These are phyloP conservation scores for Paraurostyla sp. DNA, from an alignment of 73 alveolate species.

Conservation along the genomic window DNA sequence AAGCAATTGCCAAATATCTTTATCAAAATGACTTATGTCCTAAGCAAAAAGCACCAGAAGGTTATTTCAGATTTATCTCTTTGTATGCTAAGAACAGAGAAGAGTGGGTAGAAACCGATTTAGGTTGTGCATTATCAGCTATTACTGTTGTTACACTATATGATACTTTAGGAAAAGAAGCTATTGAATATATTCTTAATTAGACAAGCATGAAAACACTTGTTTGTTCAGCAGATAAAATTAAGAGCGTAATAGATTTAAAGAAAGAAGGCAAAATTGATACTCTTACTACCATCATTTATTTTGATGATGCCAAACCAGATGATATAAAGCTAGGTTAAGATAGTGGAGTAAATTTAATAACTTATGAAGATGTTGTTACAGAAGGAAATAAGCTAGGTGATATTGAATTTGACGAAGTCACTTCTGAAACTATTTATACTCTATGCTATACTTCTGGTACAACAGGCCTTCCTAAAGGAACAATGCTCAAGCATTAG, in stretches of 20 bases:
- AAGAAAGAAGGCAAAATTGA: slow-evolving; percentile 58
- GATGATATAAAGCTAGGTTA: slow-evolving; percentile 30
- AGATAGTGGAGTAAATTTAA: slow-evolving; percentile 49
- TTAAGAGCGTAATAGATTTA: slow-evolving; percentile 44
- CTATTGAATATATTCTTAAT: slow-evolving; percentile 72
- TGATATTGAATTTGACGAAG: slow-evolving; percentile 38
- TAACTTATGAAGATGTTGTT: slow-evolving; percentile 44
- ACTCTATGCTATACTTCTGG: slow-evolving; percentile 90
- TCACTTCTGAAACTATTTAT: slow-evolving; percentile 70
- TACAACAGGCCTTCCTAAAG: slow-evolving; percentile 89
- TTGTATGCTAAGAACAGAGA: slow-evolving; percentile 86
- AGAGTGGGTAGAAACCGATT: slow-evolving; percentile 84
- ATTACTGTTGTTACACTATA: slow-evolving; percentile 82
- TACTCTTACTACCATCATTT: slow-evolving; percentile 55
- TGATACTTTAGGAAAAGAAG: slow-evolving; percentile 83
- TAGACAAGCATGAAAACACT: slow-evolving; percentile 69
- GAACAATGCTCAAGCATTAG: slow-evolving; percentile 81
- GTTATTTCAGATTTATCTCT: slow-evolving; percentile 76
- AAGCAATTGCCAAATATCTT: slow-evolving; percentile 39
- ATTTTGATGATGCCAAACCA: slow-evolving; percentile 66
- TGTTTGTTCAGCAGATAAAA: slow-evolving; percentile 66
- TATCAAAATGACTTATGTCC: slow-evolving; percentile 57
- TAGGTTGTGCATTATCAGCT: slow-evolving; percentile 76
- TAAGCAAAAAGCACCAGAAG: slow-evolving; percentile 26
- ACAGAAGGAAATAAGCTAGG: slow-evolving; percentile 50